These are phyloP conservation scores for Zygotorulaspora mrakii DNA, from an alignment of 1,139 yeast species.

Conservation along the genomic window DNA sequence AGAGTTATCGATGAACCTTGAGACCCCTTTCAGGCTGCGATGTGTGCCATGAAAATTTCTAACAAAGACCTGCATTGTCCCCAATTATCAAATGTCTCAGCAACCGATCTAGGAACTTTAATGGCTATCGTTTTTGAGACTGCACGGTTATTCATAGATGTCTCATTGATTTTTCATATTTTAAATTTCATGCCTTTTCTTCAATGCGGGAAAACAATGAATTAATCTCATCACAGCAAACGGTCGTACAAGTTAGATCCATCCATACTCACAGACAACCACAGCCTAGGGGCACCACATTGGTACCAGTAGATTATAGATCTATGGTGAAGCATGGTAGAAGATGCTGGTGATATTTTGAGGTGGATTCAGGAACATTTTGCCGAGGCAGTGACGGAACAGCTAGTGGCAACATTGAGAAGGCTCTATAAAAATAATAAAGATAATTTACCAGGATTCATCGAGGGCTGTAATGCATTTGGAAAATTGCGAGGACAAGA, in stretches of 20 bases:
- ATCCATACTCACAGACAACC: too few species aligned
- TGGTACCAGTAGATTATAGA: too few species aligned
- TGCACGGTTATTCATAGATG: too few species aligned
- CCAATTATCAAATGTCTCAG: too few species aligned
- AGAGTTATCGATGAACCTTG: constrained; percentile 19
- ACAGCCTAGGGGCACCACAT: too few species aligned
- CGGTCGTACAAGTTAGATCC: too few species aligned
- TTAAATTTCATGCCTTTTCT: too few species aligned
- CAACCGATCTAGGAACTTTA: too few species aligned
- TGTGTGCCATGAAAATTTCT: constrained; percentile 15
- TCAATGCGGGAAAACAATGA: too few species aligned
- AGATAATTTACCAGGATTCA: constrained; percentile 20
- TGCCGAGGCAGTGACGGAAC: constrained; percentile 22
- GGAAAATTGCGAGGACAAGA: constrained; percentile 28
- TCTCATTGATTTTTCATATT: too few species aligned
- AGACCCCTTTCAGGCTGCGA: constrained; percentile 15
- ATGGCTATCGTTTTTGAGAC: too few species aligned
- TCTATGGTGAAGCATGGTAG: constrained; percentile 1
- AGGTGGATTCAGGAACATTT: constrained; percentile 25
- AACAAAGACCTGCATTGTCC: constrained; percentile 10
- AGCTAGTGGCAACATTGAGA: constrained; percentile 22
- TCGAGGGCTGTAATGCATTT: constrained; percentile 24
- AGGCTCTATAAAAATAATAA: constrained; percentile 20
- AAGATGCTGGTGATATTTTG: constrained; percentile 15
- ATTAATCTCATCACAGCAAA: too few species aligned